Conservation (phyloP, 768 basidiomycete genomes). For the Naematelia aurantialba region DNA sequence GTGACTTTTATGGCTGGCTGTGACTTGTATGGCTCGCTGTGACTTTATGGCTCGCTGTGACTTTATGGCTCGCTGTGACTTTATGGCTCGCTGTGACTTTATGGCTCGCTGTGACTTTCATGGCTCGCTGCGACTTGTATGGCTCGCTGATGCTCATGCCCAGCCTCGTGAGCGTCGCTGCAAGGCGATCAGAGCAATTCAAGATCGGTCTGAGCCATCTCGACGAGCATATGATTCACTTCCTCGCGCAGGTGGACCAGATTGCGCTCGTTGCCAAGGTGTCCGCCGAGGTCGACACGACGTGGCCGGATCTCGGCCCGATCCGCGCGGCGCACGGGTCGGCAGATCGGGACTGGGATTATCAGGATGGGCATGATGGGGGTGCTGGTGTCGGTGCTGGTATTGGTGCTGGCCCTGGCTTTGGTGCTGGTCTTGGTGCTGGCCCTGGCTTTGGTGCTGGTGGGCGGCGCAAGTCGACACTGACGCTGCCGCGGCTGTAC, state of each 20-base stretch:
- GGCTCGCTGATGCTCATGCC: neutral
- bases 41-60: neutral
- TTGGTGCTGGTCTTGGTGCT: too few species aligned
- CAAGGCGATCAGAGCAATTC: constrained; percentile 14
- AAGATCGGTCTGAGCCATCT: constrained; percentile 11
- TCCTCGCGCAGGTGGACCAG: constrained; percentile 24
- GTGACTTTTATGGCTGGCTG: too few species aligned
- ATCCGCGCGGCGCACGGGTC: neutral
- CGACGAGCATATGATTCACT: constrained; percentile 29
- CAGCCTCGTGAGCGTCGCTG: constrained; percentile 5
- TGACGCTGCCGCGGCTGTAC: neutral
- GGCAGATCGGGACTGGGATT: too few species aligned
- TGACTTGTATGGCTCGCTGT: too few species aligned
- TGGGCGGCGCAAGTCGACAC: neutral
- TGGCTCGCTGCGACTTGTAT: neutral
- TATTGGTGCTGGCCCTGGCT: too few species aligned
- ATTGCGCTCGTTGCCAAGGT: constrained; percentile 10
- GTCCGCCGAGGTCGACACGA: constrained; percentile 18
- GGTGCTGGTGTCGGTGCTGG: too few species aligned
- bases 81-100: neutral
- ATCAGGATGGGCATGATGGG: too few species aligned
- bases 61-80: neutral
- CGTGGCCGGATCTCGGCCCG: neutral
- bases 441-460: neutral
- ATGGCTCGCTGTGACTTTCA: neutral